Percentiles rank a stretch among this genome's conserved stretches.
These are phyloP conservation scores for Melaleuca alternifolia DNA, from an alignment of 345 rosid species.

Conservation along the genomic window DNA sequence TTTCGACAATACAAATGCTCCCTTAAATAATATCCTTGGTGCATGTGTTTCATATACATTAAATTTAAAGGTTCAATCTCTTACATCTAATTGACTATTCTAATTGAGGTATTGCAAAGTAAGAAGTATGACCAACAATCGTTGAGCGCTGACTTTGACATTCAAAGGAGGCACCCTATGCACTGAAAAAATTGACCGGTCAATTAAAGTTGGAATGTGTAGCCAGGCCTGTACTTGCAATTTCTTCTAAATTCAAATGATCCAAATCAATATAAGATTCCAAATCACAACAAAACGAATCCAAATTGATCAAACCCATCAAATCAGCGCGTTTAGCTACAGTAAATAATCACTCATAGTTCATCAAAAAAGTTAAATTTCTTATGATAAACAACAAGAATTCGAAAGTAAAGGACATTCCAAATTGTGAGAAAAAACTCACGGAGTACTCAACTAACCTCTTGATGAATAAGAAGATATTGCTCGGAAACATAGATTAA, in stretches of 20 bases:
- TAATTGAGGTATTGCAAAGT: neutral
- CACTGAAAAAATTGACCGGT: neutral
- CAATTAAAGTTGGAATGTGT: neutral
- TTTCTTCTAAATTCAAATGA: neutral
- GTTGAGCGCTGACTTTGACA: neutral
- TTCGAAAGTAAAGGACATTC: neutral
- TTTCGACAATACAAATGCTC: no score
- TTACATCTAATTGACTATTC: neutral
- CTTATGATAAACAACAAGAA: neutral
- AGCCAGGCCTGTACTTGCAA: neutral
- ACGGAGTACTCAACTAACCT: no score
- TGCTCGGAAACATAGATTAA: no score
- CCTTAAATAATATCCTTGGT: neutral
- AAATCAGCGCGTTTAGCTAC: neutral
- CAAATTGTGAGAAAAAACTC: no score
- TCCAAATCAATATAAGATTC: neutral
- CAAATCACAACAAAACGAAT: rapidly evolving
- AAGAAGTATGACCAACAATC: neutral
- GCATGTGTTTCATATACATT: neutral
- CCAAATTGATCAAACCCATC: neutral
- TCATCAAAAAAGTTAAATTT: neutral
- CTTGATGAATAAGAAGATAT: no score
- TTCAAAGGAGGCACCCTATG: neutral
- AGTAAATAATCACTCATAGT: neutral
- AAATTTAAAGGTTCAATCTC: neutral